Evolutionary conservation across 306 rosid species (phyloP), one percentile per base, ranked within the genome.

Genomic region (Astragalus glycyphyllos): DNA sequence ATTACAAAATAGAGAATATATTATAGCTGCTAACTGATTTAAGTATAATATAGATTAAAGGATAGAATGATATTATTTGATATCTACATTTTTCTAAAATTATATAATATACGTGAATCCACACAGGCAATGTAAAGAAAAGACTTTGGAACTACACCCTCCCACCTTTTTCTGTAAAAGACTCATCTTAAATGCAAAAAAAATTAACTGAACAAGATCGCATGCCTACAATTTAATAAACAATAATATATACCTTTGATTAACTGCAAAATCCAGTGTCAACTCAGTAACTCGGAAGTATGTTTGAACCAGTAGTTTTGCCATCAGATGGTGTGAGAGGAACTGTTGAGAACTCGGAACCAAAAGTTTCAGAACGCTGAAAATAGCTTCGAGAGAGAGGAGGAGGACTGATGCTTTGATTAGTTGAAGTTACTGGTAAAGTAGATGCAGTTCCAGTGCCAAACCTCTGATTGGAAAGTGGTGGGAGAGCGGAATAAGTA

Each of bases 81-180:
- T 51, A 61, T 51, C 35, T 49, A 77, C 68, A 69, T 16, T 15
- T 5, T 26, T 45, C 59, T 62, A 78, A 54, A 40, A 61, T 34
- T 54, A 54, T 62, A 68, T 53, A 46, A 54, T 62, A 68, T 53
- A 37, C 40, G 17, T 6, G 17, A 71, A 66, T 59, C 12, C 81
- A 58, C 79, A 58, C 29, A 64, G 73, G 38, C 63, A 67, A 14
- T 46, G 50, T 17, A 72, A 72, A 58, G 50, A 58, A 66, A 68
- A 9, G 58, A 47, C 51, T 32, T 15, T 14, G 1, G 51, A 67
- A 37, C 74, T 38, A 17, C 71, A 57, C 41, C 34, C 51, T 46
- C 69, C 15, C 62, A 10, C 32, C 8, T 23, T 14, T 47, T 14
- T 47, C 26, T 4, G 54, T 58, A 64, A 65, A 62, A 31, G 17